These are phyloP conservation scores for Paecilomyces sp. DNA, from an alignment of 2,329 filamentous ascomycete genomes.

Conservation along the genomic window DNA sequence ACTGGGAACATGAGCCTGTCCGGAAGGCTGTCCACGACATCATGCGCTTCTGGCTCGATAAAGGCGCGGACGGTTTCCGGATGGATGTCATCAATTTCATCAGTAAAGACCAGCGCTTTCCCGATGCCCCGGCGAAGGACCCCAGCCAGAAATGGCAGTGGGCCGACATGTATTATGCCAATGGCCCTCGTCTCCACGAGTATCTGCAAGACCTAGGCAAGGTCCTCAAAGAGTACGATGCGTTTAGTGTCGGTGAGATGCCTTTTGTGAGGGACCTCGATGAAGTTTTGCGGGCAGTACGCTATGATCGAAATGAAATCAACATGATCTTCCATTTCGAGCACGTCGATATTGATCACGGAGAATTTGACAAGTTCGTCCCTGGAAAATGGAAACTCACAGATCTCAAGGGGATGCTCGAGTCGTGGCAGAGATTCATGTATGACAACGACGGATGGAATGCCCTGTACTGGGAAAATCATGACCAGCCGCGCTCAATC, in stretches of 20 bases:
- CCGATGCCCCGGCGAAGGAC: conserved; percentile 32
- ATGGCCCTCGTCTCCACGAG: conserved; percentile 53
- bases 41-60: conserved; percentile 73
- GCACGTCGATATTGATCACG: conserved; percentile 55
- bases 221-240: conserved; percentile 49
- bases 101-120: conserved; percentile 54
- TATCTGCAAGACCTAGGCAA: conserved; percentile 48
- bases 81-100: conserved; percentile 70
- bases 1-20: conserved; percentile 68
- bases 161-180: conserved; percentile 42
- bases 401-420: conserved; percentile 47
- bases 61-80: conserved; percentile 67
- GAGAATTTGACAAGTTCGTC: conserved; percentile 43
- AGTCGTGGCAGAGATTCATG: conserved; percentile 55
- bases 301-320: conserved; percentile 51
- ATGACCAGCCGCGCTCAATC: conserved; percentile 57
- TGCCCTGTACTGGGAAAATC: conserved; percentile 59
- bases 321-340: conserved; percentile 72
- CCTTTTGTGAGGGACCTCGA: conserved; percentile 42
- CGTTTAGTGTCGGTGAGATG: conserved; percentile 57
- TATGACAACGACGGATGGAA: conserved; percentile 57
- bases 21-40: conserved; percentile 64
- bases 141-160: conserved; percentile 23
- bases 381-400: conserved; percentile 42
- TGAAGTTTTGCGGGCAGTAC: conserved; percentile 49